phyloP scores from a whole-genome alignment of 2,329 filamentous ascomycete species.

The Aspergillus sp. region DNA sequence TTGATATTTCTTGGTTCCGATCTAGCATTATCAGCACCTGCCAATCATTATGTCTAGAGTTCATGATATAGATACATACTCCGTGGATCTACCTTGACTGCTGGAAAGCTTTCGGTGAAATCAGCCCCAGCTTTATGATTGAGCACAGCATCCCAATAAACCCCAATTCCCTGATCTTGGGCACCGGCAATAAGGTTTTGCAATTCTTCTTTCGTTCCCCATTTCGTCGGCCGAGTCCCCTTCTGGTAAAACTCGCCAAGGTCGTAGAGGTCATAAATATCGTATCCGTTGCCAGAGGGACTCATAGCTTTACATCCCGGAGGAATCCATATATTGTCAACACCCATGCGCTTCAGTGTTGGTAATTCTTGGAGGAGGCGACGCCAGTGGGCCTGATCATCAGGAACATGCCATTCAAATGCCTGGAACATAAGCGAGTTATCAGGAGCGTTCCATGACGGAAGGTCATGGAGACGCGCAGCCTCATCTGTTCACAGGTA shows the following conservation, averaged over 20 bases:
- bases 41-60: neutral
- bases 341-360: constrained; percentile 58
- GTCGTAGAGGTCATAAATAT: constrained; percentile 69
- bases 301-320: constrained; percentile 69
- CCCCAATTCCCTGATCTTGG: constrained; percentile 53
- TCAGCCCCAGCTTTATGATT: constrained; percentile 73
- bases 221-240: constrained; percentile 63
- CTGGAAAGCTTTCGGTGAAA: constrained; percentile 60
- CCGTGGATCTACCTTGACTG: constrained; percentile 63
- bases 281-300: constrained; percentile 65
- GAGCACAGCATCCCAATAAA: constrained; percentile 70
- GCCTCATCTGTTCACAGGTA: constrained; percentile 21
- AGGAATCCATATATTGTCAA: constrained; percentile 67
- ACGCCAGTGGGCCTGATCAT: constrained; percentile 61
- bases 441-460: constrained; percentile 34
- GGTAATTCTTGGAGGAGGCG: constrained; percentile 56
- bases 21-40: constrained; percentile 36
- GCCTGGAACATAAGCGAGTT: constrained; percentile 62
- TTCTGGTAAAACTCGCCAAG: constrained; percentile 74
- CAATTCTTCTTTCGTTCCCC: constrained; percentile 65
- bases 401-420: constrained; percentile 72
- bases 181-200: constrained; percentile 53
- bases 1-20: constrained; percentile 54
- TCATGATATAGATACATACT: constrained; percentile 25
- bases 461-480: constrained; percentile 23